Base-by-base conservation (phyloP, 805 yeast species). In the Cyberlindnera saturnus region DNA sequence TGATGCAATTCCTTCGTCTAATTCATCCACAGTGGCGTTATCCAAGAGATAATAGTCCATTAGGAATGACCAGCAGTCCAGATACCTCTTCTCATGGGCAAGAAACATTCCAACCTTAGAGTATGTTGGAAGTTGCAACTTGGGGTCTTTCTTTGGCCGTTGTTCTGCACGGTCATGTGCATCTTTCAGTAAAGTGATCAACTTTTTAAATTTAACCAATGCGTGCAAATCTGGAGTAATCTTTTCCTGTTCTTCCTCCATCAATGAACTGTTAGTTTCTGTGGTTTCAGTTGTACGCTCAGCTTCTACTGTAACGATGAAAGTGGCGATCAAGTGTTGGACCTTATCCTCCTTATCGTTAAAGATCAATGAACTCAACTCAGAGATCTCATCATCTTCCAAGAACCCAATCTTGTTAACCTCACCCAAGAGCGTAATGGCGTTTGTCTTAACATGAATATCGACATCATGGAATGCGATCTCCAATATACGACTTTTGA, bases 401-500 rank as follows among this genome's bases (percentile, higher is more conserved):
- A 89, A 61, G 51, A 79, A 82, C 0, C 90, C 91, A 17, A 76
- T 61, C 33, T 71, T 70, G 11, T 74, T 65, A 11, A 86, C 65
- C 48, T 79, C 84, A 16, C 67, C 64, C 17, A 86, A 64, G 2
- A 86, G 64, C 17, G 65, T 57, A 3, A 81, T 67, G 5, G 85
- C 69, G 40, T 70, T 60, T 5, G 69, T 55, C 52, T 81, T 74
- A 1, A 83, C 86, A 33, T 69, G 69, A 13, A 64, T 48, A 50
- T 82, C 89, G 4, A 71, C 61, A 52, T 82, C 88, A 42, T 65
- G 64, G 18, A 69, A 53, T 1, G 79, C 77, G 55, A 87, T 84
- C 41, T 81, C 82, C 18, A 86, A 64, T 29, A 88, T 61, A 53
- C 87, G 80, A 5, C 63, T 62, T 50, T 81, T 79, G 62, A 83